These are phyloP conservation scores for Boletus subcaerulescens DNA, from an alignment of 768 basidiomycete genomes.

Conservation along the genomic window DNA sequence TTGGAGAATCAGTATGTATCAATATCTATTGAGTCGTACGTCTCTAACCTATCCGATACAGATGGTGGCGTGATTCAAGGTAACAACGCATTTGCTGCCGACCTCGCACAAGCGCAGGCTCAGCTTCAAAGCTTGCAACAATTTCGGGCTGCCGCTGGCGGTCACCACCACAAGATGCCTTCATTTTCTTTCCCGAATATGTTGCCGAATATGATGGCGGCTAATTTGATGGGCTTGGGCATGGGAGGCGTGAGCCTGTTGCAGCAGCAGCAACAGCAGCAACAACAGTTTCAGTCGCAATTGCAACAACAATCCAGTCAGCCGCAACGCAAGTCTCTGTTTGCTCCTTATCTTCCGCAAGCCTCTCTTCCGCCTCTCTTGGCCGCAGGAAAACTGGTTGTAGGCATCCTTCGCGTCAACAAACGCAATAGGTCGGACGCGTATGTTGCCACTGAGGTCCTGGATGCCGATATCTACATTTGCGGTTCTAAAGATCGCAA, in stretches of 20 bases:
- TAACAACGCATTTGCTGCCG: conserved; percentile 64
- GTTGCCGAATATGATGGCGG: conserved; percentile 96
- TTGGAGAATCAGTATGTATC: conserved; percentile 82
- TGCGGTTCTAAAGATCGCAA: conserved; percentile 99
- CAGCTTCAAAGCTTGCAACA: conserved; percentile 95
- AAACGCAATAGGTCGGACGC: conserved; percentile 98
- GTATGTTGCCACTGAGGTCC: conserved; percentile 95
- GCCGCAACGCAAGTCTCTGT: conserved; percentile 96
- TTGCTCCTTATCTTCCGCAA: conserved; percentile 97
- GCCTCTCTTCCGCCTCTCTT: conserved; percentile 95
- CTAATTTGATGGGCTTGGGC: conserved; percentile 91
- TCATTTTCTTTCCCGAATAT: conserved; percentile 98
- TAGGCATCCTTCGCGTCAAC: conserved; percentile 95
- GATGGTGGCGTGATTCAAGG: conserved; percentile 74
- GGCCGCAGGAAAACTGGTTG: conserved; percentile 95
- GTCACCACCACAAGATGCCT: conserved; percentile 94
- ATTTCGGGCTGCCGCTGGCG: conserved; percentile 92
- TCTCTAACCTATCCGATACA: conserved; percentile 28
- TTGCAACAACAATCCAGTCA: conserved; percentile 89
- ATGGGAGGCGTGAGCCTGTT: conserved; percentile 80
- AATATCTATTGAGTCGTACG: background rate
- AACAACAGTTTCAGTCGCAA: conserved; percentile 85
- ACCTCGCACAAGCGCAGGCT: conserved; percentile 95
- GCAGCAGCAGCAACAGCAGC: conserved; percentile 82
- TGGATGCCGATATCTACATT: conserved; percentile 99